Base-by-base conservation (phyloP, 1,284 basidiomycete genomes). In the Naganishia sp. region DNA sequence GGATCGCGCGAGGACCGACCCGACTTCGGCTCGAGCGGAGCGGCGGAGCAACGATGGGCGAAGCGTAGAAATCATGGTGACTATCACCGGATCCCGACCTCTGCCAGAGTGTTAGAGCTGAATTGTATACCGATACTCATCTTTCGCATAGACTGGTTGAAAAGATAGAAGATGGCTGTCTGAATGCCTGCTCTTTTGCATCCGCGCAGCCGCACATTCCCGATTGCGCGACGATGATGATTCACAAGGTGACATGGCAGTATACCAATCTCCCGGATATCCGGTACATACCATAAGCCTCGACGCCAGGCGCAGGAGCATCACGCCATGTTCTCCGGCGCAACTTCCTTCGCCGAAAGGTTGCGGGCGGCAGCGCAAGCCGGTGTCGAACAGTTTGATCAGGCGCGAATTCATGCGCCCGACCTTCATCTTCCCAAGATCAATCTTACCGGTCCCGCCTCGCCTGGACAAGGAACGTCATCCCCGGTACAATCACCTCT, bases 301-400 rank as follows among this genome's bases (percentile, higher is more conserved):
- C 17, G 28, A 2, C 28, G 35, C 35, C 35, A 39, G 35, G 35
- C 35, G 35, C 35, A 39, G 35, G 35, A 39, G 35, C 35, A 39
- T 13, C 35, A 11, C 52, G 49, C 42, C 63, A 65, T 65, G 63
- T 65, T 65, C 53, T 50, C 52, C 46, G 46, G 47, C 53, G 65
- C 60, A 15, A 49, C 42, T n/a, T 67, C 65, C 13, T 54, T 67
- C 42, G 60, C 65, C 35, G 65, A 67, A 51, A 51, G 65, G 13
- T 58, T 67, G 23, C 58, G 60, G 13, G 65, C 65, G 18, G 65
- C 60, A 32, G 65, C 65, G 15, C 58, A 62, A 43, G 65, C 65
- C 1, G 60, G 65, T 9, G 65, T 67, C 18, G 65, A 67, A 32
- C 54, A 54, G 31, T 56, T 67, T 28, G 65, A 67, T 31, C 58